These are phyloP conservation scores for Neoboletus magnificus DNA, from an alignment of 768 basidiomycete species.

Conservation along the genomic window DNA sequence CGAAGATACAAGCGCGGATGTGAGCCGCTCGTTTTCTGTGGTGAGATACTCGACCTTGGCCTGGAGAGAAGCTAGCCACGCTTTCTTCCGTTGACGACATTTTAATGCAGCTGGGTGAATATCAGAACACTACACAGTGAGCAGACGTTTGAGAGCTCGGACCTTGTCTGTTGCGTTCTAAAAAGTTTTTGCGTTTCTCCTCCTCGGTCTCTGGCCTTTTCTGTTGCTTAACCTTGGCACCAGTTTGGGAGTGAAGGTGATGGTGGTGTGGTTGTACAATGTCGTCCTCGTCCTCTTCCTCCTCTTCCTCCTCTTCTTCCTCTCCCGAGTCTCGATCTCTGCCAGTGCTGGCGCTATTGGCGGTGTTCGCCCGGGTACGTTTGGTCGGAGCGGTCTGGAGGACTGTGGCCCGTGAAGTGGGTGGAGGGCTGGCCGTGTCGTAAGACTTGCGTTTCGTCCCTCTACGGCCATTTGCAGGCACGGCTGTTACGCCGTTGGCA, in stretches of 20 bases:
- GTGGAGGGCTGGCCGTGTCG: slow-evolving; percentile 41
- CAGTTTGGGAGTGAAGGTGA: slow-evolving; percentile 18
- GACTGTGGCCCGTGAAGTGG: slow-evolving; percentile 22
- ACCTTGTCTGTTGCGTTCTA: slow-evolving; percentile 98
- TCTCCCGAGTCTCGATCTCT: slow-evolving; percentile 38
- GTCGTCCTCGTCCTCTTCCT: slow-evolving; percentile 39
- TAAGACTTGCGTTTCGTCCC: slow-evolving; percentile 70
- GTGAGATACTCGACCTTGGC: slow-evolving; percentile 88
- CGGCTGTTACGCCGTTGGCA: slow-evolving; percentile 40
- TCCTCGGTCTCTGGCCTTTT: slow-evolving; percentile 97
- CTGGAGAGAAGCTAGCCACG: slow-evolving; percentile 91
- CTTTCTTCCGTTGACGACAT: slow-evolving; percentile 98
- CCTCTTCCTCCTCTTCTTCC: slow-evolving; percentile 35
- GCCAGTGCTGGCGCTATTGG: slow-evolving; percentile 28
- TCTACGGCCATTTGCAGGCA: slow-evolving; percentile 38
- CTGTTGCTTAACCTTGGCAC: slow-evolving; percentile 24
- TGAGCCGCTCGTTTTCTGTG: slow-evolving; percentile 94
- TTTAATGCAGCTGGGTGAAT: slow-evolving; percentile 80
- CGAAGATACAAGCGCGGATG: slow-evolving; percentile 78
- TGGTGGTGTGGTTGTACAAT: slow-evolving; percentile 10
- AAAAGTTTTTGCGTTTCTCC: slow-evolving; percentile 94
- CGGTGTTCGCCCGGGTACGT: slow-evolving; percentile 38
- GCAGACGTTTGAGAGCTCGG: background rate
- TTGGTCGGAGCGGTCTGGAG: slow-evolving; percentile 27
- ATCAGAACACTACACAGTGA: slow-evolving; percentile 3